Evolutionary conservation across 2,329 filamentous ascomycete species (phyloP), one percentile per base, ranked within the genome.

Genomic region (Stachybotrys chartarum): DNA sequence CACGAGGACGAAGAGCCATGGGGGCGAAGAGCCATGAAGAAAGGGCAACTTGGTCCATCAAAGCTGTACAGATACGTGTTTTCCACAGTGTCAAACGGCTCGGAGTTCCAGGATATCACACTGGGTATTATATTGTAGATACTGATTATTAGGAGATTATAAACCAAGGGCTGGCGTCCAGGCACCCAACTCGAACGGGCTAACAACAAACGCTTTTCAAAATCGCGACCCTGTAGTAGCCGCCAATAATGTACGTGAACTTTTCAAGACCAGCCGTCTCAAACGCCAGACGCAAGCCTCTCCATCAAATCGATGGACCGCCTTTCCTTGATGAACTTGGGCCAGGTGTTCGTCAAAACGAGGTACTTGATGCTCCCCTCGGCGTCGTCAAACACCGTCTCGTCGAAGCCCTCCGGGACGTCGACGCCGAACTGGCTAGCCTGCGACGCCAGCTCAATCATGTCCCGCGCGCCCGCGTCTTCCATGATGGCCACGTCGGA

Each of bases 271-370:
- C 35, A 42, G 35, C 24, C 24, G 24, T 24, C 24, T 24, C 24
- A 24, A 24, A 24, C 4, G 24, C 24, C 24, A 42, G 35, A 10
- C 35, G 8, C 35, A 42, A 10, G 10, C 35, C 10, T 42, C 14
- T 14, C 35, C 10, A 42, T 10, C 10, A 5, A 58, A 24, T 65
- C 61, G 18, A 63, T 52, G 6, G 62, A 68, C 24, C 58, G 56
- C 11, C 64, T 58, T 31, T 76, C 72, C 51, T 67, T 71, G 46
- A 81, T 74, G 60, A 79, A 84, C 63, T 80, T 82, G 32, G 79
- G 79, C 85, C 85, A 88, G 0, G 85, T 88, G 63, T 87, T 87
- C 14, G 83, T 86, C 56, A 87, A 70, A 5, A 88, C 84, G 6
- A 87, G 74, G 57, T 87, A 84, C 67, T 85, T 86, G 69, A 88